A percentile compares a stretch with the other conserved stretches of the same genome.
Conservation (phyloP, 2,329 filamentous ascomycete species). For the Lecanicillium sp. region DNA sequence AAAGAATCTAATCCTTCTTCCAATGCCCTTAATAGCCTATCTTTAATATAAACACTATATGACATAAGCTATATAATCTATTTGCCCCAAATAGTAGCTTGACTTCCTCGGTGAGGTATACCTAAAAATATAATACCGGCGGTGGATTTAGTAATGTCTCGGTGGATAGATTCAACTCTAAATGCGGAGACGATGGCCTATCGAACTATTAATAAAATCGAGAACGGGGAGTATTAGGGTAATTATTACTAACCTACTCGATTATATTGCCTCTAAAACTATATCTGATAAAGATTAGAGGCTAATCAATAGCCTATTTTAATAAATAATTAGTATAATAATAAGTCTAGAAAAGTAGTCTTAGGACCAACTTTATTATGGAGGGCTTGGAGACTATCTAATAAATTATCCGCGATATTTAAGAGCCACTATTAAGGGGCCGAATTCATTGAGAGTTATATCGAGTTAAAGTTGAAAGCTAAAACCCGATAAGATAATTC, state of each 20-base stretch:
- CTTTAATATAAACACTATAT: neutral
- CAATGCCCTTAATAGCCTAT: constrained; percentile 9
- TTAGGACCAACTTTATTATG: neutral
- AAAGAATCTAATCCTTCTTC: constrained; percentile 10
- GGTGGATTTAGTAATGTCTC: constrained; percentile 9
- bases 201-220: neutral
- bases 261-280: constrained; percentile 14
- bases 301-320: neutral
- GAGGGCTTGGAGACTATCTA: neutral
- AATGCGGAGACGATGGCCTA: constrained; percentile 14
- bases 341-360: neutral
- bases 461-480: constrained; percentile 12
- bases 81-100: constrained; percentile 9
- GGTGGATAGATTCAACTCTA: constrained; percentile 6
- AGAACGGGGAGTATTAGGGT: neutral
- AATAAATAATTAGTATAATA: neutral
- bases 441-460: neutral
- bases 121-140: constrained; percentile 13
- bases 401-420: constrained; percentile 8
- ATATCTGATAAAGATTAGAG: constrained; percentile 14
- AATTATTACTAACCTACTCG: neutral
- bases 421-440: constrained; percentile 11
- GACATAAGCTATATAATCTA: constrained; percentile 8
- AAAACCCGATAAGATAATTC: constrained; percentile 9
- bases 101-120: constrained; percentile 12